Percentiles rank a stretch among this genome's conserved stretches.
Evolutionary conservation across 345 rosid genomes (phyloP).

Genomic region (Streptanthus diversifolius): DNA sequence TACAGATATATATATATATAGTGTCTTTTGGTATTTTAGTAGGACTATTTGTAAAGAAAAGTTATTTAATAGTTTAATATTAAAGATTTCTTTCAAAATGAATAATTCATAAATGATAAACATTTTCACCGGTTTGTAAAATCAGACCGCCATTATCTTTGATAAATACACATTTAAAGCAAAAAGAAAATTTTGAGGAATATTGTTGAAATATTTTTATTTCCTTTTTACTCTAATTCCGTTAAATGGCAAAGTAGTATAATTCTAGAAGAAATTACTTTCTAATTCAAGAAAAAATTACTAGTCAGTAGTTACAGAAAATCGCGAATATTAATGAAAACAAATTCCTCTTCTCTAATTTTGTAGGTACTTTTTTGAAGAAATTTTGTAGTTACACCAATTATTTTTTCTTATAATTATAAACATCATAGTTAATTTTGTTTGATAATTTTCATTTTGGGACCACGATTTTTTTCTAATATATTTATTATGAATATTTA

Average conservation of each 20-base stretch:
- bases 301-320: background rate
- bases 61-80: background rate
- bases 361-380: background rate
- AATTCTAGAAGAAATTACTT: background rate
- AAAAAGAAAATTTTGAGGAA: background rate
- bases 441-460: constrained; percentile 1
- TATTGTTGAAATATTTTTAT: background rate
- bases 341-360: background rate
- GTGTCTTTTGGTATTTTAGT: background rate
- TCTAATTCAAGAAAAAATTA: background rate
- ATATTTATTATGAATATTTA: background rate
- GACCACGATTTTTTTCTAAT: constrained; percentile 15
- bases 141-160: constrained; percentile 22
- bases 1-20: constrained; percentile 28
- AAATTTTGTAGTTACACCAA: background rate
- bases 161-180: background rate
- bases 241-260: background rate
- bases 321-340: background rate
- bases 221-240: background rate
- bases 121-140: constrained; percentile 14
- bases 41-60: background rate
- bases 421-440: background rate
- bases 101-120: background rate
- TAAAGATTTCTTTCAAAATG: background rate
- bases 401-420: background rate